A percentile compares a stretch with the other conserved stretches of the same genome.
These are phyloP conservation scores for Neonectria faginata DNA, from an alignment of 2,329 filamentous ascomycete species.

Conservation along the genomic window DNA sequence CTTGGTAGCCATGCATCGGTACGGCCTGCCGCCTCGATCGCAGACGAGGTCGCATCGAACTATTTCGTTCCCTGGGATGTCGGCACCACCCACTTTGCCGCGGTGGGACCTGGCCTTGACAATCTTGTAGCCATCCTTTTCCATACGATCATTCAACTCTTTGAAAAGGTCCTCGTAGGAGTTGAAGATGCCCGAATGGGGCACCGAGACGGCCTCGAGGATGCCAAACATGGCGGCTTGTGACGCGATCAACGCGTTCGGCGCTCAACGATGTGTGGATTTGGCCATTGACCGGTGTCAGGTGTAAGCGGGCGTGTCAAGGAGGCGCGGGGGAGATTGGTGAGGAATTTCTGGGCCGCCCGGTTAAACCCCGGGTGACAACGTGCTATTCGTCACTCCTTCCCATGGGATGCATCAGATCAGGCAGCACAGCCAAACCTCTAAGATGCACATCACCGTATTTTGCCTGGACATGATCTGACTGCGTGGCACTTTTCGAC, in stretches of 20 bases:
- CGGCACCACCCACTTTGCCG: constrained; percentile 54
- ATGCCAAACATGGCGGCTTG: constrained; percentile 56
- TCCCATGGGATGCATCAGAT: not conserved
- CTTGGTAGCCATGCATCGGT: constrained; percentile 58
- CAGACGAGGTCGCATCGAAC: constrained; percentile 60
- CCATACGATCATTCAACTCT: constrained; percentile 55
- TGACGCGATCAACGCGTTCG: constrained; percentile 45
- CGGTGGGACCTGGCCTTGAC: constrained; percentile 59
- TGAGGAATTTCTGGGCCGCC: constrained; percentile 38
- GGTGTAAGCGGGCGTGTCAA: constrained; percentile 38
- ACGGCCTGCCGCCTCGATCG: constrained; percentile 57
- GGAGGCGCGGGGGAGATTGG: constrained; percentile 30
- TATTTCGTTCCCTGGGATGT: constrained; percentile 57
- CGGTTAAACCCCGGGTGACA: constrained; percentile 42
- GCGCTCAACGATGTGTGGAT: constrained; percentile 46
- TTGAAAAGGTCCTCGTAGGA: constrained; percentile 58
- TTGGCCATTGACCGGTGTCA: constrained; percentile 47
- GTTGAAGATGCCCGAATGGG: constrained; percentile 51
- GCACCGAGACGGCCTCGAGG: constrained; percentile 54
- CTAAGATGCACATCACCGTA: no score
- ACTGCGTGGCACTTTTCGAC: not conserved
- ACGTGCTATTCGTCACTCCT: not conserved
- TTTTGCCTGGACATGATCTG: not conserved
- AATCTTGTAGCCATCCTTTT: constrained; percentile 60
- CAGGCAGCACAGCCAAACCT: not conserved